Percentiles rank a stretch among this genome's conserved stretches.
Evolutionary conservation across 2,329 filamentous ascomycete species (phyloP).

Genomic region (Endothia cerciana): DNA sequence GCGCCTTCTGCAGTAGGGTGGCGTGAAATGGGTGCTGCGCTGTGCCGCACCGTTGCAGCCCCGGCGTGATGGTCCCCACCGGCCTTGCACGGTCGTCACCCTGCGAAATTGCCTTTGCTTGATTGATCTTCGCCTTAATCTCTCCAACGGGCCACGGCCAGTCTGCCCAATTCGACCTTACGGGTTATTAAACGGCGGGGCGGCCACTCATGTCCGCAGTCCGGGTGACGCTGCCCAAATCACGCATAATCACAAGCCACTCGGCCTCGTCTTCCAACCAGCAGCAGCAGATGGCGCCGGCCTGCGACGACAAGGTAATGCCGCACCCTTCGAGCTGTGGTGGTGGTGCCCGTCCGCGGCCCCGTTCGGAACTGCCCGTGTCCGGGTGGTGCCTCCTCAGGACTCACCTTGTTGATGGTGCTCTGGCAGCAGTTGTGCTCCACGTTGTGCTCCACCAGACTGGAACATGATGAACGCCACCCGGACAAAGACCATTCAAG

Average conservation of each 20-base stretch:
- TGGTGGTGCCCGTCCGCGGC: neutral
- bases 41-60: constrained; percentile 12
- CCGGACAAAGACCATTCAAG: neutral
- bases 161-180: neutral
- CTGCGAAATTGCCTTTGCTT: neutral
- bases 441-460: neutral
- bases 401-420: neutral
- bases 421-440: neutral
- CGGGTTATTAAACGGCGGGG: neutral
- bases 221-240: neutral
- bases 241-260: neutral
- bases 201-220: neutral
- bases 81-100: constrained; percentile 9
- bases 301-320: too few species aligned
- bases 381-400: neutral
- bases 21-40: neutral
- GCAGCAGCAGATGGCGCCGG: neutral
- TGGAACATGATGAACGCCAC: neutral
- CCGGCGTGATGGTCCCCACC: constrained; percentile 8
- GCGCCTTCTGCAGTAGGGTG: neutral
- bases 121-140: constrained; percentile 1
- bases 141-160: neutral
- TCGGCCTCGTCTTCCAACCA: neutral
- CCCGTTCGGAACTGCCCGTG: too few species aligned
- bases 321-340: neutral